Conservation (phyloP, 1,284 basidiomycete species). For the Ganoderma boninense region DNA sequence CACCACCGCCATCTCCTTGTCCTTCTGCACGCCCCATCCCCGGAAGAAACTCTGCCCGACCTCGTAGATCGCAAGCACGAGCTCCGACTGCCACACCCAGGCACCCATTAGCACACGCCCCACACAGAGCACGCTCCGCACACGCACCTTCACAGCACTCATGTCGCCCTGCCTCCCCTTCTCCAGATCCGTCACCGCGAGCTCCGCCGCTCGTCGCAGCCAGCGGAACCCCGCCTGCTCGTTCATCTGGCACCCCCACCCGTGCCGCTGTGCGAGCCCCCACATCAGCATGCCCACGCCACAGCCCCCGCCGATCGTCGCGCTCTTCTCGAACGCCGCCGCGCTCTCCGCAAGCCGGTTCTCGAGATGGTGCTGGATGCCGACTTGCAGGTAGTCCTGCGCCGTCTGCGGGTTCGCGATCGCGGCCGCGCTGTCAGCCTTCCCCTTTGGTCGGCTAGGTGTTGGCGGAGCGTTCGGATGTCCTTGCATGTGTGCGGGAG, state of each 20-base stretch:
- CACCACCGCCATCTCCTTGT: conserved; percentile 87
- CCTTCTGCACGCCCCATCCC: conserved; percentile 89
- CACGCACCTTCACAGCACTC: conserved; percentile 54
- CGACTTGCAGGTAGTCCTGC: conserved; percentile 75
- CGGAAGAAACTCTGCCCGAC: conserved; percentile 93
- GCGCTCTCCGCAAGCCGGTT: conserved; percentile 81
- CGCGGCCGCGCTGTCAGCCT: conserved; percentile 4
- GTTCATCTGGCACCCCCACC: conserved; percentile 86
- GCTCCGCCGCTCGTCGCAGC: conserved; percentile 84
- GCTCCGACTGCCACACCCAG: conserved; percentile 61
- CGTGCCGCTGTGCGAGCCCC: conserved; percentile 87
- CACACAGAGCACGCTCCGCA: background rate
- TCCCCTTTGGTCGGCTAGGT: conserved; percentile 12
- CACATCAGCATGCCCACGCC: conserved; percentile 94
- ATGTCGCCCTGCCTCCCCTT: conserved; percentile 52
- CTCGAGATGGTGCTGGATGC: conserved; percentile 84
- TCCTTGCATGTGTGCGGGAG: conserved; percentile 25
- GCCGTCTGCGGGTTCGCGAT: conserved; percentile 46
- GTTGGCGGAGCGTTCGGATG: conserved; percentile 24
- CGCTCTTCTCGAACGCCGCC: conserved; percentile 81
- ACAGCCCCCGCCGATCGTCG: conserved; percentile 81
- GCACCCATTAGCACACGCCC: background rate
- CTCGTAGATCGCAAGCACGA: conserved; percentile 91
- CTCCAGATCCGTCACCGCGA: conserved; percentile 83
- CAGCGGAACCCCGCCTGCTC: conserved; percentile 84